Conservation (phyloP, 257 asterid genomes). For the Solanum etuberosum region DNA sequence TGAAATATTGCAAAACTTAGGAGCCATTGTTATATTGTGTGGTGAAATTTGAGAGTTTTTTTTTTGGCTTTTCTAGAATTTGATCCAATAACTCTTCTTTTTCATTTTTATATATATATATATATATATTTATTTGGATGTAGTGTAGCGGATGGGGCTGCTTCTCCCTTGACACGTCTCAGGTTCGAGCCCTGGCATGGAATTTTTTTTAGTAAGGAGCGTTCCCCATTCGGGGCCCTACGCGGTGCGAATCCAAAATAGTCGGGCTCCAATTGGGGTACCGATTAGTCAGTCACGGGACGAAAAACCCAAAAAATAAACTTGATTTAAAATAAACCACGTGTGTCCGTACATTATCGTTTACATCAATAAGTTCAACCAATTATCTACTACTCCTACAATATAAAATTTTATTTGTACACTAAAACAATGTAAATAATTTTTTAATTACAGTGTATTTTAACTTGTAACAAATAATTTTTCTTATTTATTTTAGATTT, state of each 20-base stretch:
- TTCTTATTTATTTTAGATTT: no score
- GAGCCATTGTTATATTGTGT: not conserved
- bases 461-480: no score
- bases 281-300: no score
- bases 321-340: no score
- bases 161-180: accelerated
- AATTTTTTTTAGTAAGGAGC: no score
- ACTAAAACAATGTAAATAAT: not conserved
- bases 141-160: accelerated
- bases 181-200: no score
- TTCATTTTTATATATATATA: no score
- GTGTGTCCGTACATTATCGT: not conserved
- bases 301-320: no score
- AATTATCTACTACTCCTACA: not conserved
- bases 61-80: no score
- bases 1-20: no score
- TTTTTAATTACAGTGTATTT: not conserved
- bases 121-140: no score
- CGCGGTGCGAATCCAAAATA: accelerated
- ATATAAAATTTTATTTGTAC: not conserved
- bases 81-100: no score
- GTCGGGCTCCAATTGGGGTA: accelerated
- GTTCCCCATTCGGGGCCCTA: accelerated
- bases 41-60: not conserved
- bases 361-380: not conserved